phyloP scores from a whole-genome alignment of 257 asterid genomes.

The Nicotiana otophora region DNA sequence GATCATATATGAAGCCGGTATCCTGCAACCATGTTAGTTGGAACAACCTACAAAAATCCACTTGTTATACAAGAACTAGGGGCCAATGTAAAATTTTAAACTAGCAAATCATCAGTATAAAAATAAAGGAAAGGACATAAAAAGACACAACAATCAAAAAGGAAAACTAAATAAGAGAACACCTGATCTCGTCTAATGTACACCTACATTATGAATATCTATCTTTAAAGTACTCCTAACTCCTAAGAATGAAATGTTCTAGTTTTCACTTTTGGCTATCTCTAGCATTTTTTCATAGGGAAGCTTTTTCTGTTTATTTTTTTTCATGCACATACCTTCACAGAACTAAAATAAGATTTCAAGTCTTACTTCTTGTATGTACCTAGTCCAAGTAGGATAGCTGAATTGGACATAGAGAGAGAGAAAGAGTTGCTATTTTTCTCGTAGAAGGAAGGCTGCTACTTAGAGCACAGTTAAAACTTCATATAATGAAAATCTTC shows the following conservation, averaged over 20 bases:
- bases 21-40: slow-evolving; percentile 83
- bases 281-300: background rate
- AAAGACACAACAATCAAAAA: background rate
- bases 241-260: background rate
- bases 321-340: background rate
- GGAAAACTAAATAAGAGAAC: background rate
- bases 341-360: background rate
- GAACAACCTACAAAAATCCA: slow-evolving; percentile 78
- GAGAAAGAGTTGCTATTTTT: background rate
- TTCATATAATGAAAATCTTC: background rate
- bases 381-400: background rate
- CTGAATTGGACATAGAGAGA: background rate
- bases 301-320: background rate
- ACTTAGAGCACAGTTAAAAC: background rate
- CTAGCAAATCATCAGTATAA: background rate
- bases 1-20: slow-evolving; percentile 83
- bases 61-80: slow-evolving; percentile 19
- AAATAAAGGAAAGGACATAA: background rate
- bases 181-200: background rate
- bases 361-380: background rate
- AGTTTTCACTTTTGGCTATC: background rate
- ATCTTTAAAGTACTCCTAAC: background rate
- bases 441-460: too few relatives aligned
- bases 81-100: slow-evolving; percentile 9
- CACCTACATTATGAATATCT: background rate